Evolutionary conservation across 805 yeast genomes (phyloP), one percentile per base, ranked within the genome.

Genomic region (Ogataea corticis): DNA sequence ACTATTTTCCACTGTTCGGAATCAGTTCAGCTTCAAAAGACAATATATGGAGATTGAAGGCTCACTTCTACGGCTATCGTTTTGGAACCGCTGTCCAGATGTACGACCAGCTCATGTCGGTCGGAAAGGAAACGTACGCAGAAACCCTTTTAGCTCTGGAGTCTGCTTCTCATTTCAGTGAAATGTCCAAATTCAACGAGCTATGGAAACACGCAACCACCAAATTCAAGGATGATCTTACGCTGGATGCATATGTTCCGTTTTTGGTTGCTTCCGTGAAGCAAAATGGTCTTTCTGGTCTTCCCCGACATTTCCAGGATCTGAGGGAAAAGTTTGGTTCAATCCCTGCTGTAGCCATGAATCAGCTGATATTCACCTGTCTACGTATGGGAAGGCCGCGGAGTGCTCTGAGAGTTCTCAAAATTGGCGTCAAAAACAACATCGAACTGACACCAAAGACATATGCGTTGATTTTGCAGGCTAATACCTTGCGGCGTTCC

Each of bases 391-490:
- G 49, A 7, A 44, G 46, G 19, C 52, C 57, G n/a, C 43, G 54
- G 45, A 28, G 49, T 9, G 56, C 61, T 2, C 42, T 52, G 15
- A 40, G 30, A 14, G 41, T 64, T 23, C 34, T 63, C 1, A 47
- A 48, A 18, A 41, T 54, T 17, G 58, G 61, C 0, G 9, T 57
- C 7, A 9, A 29, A n/a, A 42, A 50, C 19, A 53, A 52, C 2
- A 36, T 46, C 4, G 15, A 37, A 1, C 51, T 57, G 2, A 52
- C 55, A 3, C 41, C 58, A 14, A 61, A 56, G 38, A 63, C 65
- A 1, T 62, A 64, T 44, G 61, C 67, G 3, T 43, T 63, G 30
- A 31, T 65, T 12, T 33, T 63, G 21, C 58, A 55, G n/a, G 50
- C 62, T 7, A 58, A 59, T 42, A 50, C 51, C 6, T 34, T 46